Evolutionary conservation across 495 filamentous ascomycete species (phyloP), one percentile per base, ranked within the genome.

Genomic region (Daldinia decipiens): DNA sequence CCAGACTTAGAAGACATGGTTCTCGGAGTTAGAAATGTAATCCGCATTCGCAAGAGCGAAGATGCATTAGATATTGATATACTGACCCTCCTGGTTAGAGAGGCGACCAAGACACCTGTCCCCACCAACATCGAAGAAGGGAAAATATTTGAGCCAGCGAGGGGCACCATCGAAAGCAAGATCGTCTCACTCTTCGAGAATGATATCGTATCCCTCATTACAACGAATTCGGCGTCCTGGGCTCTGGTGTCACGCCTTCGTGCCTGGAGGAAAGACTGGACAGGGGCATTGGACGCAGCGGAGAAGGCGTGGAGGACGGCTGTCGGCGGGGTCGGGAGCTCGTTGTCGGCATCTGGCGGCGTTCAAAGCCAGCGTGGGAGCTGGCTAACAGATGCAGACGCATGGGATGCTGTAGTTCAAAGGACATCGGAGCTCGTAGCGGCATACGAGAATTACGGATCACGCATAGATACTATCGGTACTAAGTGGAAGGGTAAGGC

Each of bases 291-390:
- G 1, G 91, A 91, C 26, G 92, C 91, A 0, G 87, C 94, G 2
- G 95, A 98, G 82, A 93, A 92, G 76, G 93, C 92, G 2, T 98
- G 94, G 93, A 86, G 95, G 0, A 88, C 90, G 2, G 84, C 86
- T 1, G 76, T 87, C 34, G 86, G 84, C 50, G 78, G 79, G 1
- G 77, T 73, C 11, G 75, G 76, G 4, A 75, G 68, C n/a, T 29
- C 71, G 5, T 29, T 76, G 1, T 75, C 63, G 0, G 64, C 59
- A 1, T 68, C 59, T 2, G 51, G 51, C 15, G 67, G 60, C 36
- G 45, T 45, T 3, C 50, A 55, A 7, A 71, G 60, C 1, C 78
- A 78, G n/a, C 80, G 72, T 29, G 76, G 67, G 45, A 78, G 68
- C 40, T 87, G 86, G 80, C 52, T 83, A 36, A 78, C 80, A 65